Evolutionary conservation across 805 yeast genomes (phyloP).

Genomic region (Monosporozyma siamensis): DNA sequence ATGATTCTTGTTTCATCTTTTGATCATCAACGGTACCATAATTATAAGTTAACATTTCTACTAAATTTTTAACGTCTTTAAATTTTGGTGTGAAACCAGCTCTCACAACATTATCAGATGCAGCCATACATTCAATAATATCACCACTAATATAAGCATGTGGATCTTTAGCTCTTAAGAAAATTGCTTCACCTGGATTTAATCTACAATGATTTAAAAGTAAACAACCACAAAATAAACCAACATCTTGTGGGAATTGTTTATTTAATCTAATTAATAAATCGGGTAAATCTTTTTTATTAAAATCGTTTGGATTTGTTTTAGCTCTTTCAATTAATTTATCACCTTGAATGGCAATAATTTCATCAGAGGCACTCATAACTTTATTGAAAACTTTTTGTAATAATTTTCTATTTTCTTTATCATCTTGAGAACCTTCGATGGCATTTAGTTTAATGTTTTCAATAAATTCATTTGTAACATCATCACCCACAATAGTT

Average conservation of each 20-base stretch:
- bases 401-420: slow-evolving; percentile 51
- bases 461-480: slow-evolving; percentile 43
- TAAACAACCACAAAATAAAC: slow-evolving; percentile 91
- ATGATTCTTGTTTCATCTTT: slow-evolving; percentile 59
- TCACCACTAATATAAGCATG: slow-evolving; percentile 97
- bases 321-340: slow-evolving; percentile 58
- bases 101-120: slow-evolving; percentile 94
- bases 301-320: slow-evolving; percentile 48
- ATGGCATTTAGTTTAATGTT: slow-evolving; percentile 38
- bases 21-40: slow-evolving; percentile 88
- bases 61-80: slow-evolving; percentile 87
- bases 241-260: slow-evolving; percentile 91
- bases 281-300: slow-evolving; percentile 47
- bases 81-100: slow-evolving; percentile 99
- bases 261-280: slow-evolving; percentile 67
- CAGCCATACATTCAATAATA: slow-evolving; percentile 99
- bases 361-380: slow-evolving; percentile 70
- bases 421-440: slow-evolving; percentile 45
- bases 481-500: slow-evolving; percentile 56
- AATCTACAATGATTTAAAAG: slow-evolving; percentile 81
- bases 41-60: slow-evolving; percentile 81
- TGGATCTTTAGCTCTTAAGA: slow-evolving; percentile 92
- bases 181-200: slow-evolving; percentile 90
- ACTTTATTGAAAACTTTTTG: slow-evolving; percentile 70
- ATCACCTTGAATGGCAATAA: slow-evolving; percentile 48